phyloP scores from a whole-genome alignment of 2,329 filamentous ascomycete species.

The Diplocarpon mali region DNA sequence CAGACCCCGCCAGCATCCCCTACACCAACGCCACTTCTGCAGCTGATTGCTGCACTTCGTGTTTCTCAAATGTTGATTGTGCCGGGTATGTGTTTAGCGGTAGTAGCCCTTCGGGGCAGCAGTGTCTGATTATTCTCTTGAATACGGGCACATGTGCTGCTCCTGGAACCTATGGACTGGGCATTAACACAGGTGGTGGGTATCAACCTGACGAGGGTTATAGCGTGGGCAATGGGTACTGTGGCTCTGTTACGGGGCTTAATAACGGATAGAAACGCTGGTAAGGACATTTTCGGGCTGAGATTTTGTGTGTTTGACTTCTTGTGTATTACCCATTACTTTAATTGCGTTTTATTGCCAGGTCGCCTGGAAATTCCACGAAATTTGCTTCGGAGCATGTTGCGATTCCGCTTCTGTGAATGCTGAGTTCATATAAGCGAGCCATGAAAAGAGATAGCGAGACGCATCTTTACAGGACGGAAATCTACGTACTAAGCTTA shows the following conservation, averaged over 20 bases:
- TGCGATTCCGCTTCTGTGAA: too few species aligned
- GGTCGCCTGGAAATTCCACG: too few species aligned
- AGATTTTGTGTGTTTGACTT: too few species aligned
- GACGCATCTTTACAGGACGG: too few species aligned
- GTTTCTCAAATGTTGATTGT: background rate
- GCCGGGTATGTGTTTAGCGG: slow-evolving; percentile 1
- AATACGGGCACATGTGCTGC: background rate
- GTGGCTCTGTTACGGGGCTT: background rate
- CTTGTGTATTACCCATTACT: too few species aligned
- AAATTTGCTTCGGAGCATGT: too few species aligned
- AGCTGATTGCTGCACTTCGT: background rate
- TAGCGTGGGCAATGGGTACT: slow-evolving; percentile 1
- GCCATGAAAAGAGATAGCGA: too few species aligned
- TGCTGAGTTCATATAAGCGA: too few species aligned
- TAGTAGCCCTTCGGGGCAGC: background rate
- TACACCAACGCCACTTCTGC: background rate
- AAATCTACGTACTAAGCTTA: too few species aligned
- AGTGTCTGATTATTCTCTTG: slow-evolving; percentile 1
- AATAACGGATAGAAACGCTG: background rate
- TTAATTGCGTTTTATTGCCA: too few species aligned
- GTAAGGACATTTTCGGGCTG: too few species aligned
- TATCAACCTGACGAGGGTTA: slow-evolving; percentile 1
- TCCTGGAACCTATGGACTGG: background rate
- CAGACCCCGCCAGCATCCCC: background rate
- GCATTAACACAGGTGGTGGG: slow-evolving; percentile 1